phyloP scores from a whole-genome alignment of 2,329 filamentous ascomycete genomes.

The Exophiala xenobiotica region DNA sequence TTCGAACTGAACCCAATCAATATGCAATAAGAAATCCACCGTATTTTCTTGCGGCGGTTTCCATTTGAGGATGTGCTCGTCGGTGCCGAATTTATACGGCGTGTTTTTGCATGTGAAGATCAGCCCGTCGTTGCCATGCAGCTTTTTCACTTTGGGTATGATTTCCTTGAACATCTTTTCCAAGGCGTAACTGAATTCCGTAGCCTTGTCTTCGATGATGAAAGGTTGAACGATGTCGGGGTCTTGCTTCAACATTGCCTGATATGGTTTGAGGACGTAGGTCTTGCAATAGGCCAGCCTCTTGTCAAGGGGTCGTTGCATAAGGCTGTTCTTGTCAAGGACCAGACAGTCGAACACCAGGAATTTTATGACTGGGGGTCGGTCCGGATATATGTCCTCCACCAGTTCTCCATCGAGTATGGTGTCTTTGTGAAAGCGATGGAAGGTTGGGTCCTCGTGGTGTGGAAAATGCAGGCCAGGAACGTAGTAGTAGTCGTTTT shows the following conservation, averaged over 20 bases:
- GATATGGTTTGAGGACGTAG: constrained; percentile 75
- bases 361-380: constrained; percentile 70
- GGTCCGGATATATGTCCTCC: constrained; percentile 70
- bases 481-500: constrained; percentile 94
- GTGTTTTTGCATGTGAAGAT: constrained; percentile 95
- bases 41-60: constrained; percentile 95
- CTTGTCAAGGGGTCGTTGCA: constrained; percentile 80
- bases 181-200: constrained; percentile 84
- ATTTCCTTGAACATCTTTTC: constrained; percentile 89
- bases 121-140: constrained; percentile 90
- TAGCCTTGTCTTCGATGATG: constrained; percentile 80
- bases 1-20: constrained; percentile 72
- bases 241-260: constrained; percentile 69
- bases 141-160: constrained; percentile 69
- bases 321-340: constrained; percentile 72
- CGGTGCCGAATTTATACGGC: constrained; percentile 84
- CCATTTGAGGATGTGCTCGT: constrained; percentile 95
- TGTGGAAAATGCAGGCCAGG: constrained; percentile 78
- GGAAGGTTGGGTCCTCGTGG: constrained; percentile 57
- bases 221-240: constrained; percentile 72
- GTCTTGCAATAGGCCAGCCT: constrained; percentile 82
- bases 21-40: constrained; percentile 80
- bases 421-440: constrained; percentile 73
- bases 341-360: constrained; percentile 92
- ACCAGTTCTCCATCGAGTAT: constrained; percentile 93